phyloP scores from a whole-genome alignment of 2,329 filamentous ascomycete species.

The Cladosporium sp. region DNA sequence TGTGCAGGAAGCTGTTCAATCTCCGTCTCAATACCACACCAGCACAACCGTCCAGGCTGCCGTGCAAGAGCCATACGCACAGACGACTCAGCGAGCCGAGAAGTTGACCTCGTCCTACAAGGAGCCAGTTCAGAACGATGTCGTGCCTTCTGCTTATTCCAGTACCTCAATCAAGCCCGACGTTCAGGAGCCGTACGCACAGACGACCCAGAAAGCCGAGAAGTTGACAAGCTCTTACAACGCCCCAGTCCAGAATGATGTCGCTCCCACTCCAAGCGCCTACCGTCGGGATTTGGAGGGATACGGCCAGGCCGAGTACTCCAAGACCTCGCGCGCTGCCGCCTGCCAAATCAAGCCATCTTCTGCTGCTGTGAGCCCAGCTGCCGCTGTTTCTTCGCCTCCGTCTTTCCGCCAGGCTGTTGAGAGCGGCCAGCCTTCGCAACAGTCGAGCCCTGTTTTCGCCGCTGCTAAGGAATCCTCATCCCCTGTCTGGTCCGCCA shows the following conservation, averaged over 20 bases:
- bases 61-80: neutral
- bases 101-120: too few relatives aligned
- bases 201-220: too few relatives aligned
- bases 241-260: too few relatives aligned
- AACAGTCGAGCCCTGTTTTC: neutral
- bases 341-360: neutral
- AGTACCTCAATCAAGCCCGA: too few relatives aligned
- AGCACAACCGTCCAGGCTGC: neutral
- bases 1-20: neutral
- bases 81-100: too few relatives aligned
- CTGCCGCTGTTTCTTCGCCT: neutral
- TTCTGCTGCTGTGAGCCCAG: neutral
- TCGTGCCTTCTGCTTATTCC: too few relatives aligned
- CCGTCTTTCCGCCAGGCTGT: neutral
- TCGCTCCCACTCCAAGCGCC: too few relatives aligned
- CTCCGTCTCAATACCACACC: neutral
- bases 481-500: neutral
- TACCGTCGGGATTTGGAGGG: neutral
- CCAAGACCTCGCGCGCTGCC: constrained; percentile 1
- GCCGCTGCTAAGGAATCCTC: neutral
- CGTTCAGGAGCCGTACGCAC: too few relatives aligned
- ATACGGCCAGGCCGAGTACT: constrained; percentile 9
- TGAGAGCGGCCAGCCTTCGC: neutral
- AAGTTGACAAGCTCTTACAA: too few relatives aligned
- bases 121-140: too few relatives aligned